phyloP scores from a whole-genome alignment of 306 rosid genomes.

The Lithocarpus polystachyus region DNA sequence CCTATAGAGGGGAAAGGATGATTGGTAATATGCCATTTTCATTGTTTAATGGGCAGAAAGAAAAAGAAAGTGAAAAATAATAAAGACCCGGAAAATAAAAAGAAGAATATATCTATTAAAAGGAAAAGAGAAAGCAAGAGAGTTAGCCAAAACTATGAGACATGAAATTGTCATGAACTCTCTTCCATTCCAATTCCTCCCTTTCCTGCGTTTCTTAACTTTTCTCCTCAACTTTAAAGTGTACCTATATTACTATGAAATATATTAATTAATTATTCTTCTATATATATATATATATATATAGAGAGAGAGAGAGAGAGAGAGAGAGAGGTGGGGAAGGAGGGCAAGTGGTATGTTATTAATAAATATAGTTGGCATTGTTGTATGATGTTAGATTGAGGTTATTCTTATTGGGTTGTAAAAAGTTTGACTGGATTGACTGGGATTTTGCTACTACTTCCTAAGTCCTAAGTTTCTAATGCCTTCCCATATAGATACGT shows the following conservation, averaged over 20 bases:
- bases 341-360: conserved; percentile 33
- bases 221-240: conserved; percentile 30
- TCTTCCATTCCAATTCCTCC: conserved; percentile 38
- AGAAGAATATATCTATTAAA: background rate
- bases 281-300: background rate
- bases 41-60: conserved; percentile 75
- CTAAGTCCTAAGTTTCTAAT: background rate
- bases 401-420: conserved; percentile 30
- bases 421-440: conserved; percentile 57
- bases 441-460: conserved; percentile 12
- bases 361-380: conserved; percentile 9
- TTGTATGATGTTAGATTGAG: conserved; percentile 27
- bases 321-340: background rate
- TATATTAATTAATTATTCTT: background rate
- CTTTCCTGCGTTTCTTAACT: conserved; percentile 19
- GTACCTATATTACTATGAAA: conserved; percentile 12
- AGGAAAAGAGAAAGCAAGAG: background rate
- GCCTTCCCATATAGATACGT: background rate
- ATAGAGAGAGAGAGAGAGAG: conserved; percentile 14
- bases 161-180: conserved; percentile 24
- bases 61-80: conserved; percentile 5
- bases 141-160: background rate
- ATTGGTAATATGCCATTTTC: conserved; percentile 98
- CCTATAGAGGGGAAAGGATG: conserved; percentile 97
- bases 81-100: background rate